Base-by-base conservation (phyloP, 306 rosid genomes). In the Coriaria nepalensis region DNA sequence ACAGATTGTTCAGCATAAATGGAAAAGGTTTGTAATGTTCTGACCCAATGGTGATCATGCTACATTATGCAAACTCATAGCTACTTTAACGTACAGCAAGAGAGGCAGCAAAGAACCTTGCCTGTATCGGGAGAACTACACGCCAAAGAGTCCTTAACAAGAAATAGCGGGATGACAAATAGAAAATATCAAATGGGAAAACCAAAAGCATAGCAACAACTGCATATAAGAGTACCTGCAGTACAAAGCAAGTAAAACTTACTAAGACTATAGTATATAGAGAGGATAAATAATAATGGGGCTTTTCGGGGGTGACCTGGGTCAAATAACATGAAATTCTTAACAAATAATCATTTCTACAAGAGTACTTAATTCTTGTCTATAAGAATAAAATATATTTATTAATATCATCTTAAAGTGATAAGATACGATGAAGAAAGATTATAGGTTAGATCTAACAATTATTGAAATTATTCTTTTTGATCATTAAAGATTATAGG, bases 191-290 rank as follows among this genome's bases (percentile, higher is more conserved):
- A 61, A 85, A 92, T 36, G 98, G 96, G 67, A 86, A 92, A 68
- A 86, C 71, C 81, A 86, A 70, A 68, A 82, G 37, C 82, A 92
- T 59, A 15, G 70, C 83, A 57, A 78, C 71, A 49, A 78, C 93
- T 63, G 82, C 72, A 67, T 92, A 92, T 66, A 92, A 74, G 65
- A 92, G 87, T 53, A 92, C 98, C 96, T 92, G 94, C 76, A 82
- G 56, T 55, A 57, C 39, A 61, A 65, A 49, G 61, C 37, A 52
- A 40, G 57, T 59, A 49, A 71, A 56, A 63, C 48, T 80, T 53
- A 76, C 35, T 41, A 66, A 37, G 60, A 57, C 52, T 57, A 12
- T 40, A 44, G 53, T 15, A 29, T 11, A 43, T 36, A 43, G 13
- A 72, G 50, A 49, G 33, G 58, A 49, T 38, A 57, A 10, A 12